Base-by-base conservation (phyloP, 176 grass and related monocot genomes). In the Bothriochloa decipiens region DNA sequence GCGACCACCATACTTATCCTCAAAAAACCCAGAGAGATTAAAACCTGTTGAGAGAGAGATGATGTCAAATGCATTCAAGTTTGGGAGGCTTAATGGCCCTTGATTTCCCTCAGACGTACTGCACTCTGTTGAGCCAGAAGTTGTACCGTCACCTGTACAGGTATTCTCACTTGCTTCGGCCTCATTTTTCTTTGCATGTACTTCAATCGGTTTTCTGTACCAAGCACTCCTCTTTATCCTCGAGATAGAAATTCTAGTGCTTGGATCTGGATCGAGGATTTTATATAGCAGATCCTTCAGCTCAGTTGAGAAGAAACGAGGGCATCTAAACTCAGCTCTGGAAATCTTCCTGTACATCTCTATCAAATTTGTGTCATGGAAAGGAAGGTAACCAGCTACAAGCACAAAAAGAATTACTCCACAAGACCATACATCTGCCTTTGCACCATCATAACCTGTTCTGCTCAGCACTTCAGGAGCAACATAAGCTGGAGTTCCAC, bases 401-500 rank as follows among this genome's bases (percentile, higher is more conserved):
- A 98, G 79, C 77, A 98, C 95, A 88, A 91, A 98, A 8, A 98
- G 76, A 88, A 98, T 93, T 79, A 98, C 87, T 68, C 95, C 95
- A 39, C 91, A 91, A 25, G 95, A 98, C 95, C 95, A 98, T 76
- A 93, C 69, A 88, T 98, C 95, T 57, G 95, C 85, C 74, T 91
- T 95, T 71, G 90, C 83, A 42, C 95, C 95, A 75, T 98, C 95
- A 82, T 98, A 98, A 40, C 95, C 95, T 82, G 74, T 98, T 74
- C 91, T 87, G 70, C 83, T 84, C 47, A 98, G 82, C 47, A 98
- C 95, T 72, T 98, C 95, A 74, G 95, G 91, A 55, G 95, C 89
- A 83, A 98, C 95, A 93, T 98, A 98, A 78, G 95, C 95, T 77
- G 89, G 95, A 76, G 95, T 98, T 23, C 95, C 95, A 87, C 95